Evolutionary conservation across 1,284 basidiomycete species (phyloP).

Genomic region (Cryptococcus neoformans): DNA sequence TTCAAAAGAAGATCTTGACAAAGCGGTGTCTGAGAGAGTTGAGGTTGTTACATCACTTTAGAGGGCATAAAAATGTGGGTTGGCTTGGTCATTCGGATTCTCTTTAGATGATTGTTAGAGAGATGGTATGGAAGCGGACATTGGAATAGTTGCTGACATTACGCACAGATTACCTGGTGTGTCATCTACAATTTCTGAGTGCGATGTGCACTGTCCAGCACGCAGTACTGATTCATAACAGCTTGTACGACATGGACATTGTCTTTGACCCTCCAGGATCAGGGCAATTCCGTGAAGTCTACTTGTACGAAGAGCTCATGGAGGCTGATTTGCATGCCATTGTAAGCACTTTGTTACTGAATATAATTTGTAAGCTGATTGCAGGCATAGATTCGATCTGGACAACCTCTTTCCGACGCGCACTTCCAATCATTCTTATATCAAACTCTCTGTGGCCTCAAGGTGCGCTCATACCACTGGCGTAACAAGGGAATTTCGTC

Average conservation of each 20-base stretch:
- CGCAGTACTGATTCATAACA: slow-evolving; percentile 10
- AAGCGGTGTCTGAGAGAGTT: slow-evolving; percentile 93
- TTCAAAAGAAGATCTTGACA: slow-evolving; percentile 89
- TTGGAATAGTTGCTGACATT: background rate
- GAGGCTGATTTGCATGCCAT: slow-evolving; percentile 99
- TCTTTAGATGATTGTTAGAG: background rate
- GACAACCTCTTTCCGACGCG: slow-evolving; percentile 95
- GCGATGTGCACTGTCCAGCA: no score
- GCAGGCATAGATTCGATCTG: slow-evolving; percentile 77
- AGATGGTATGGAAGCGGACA: background rate
- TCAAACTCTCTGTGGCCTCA: slow-evolving; percentile 95
- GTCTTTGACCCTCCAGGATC: slow-evolving; percentile 72
- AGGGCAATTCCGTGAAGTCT: slow-evolving; percentile 92
- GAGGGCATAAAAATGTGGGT: slow-evolving; percentile 90
- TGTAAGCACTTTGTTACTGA: slow-evolving; percentile 53
- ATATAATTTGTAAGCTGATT: background rate
- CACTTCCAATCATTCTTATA: slow-evolving; percentile 99
- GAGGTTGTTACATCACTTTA: slow-evolving; percentile 91
- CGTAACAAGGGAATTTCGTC: background rate
- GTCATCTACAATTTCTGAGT: background rate
- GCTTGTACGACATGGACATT: slow-evolving; percentile 96
- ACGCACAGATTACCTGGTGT: slow-evolving; percentile 45
- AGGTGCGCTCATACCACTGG: slow-evolving; percentile 37
- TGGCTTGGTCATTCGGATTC: background rate
- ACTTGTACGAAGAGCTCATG: slow-evolving; percentile 98